Evolutionary conservation across 2,329 filamentous ascomycete species (phyloP).

Genomic region (Lachnum nothofagi): DNA sequence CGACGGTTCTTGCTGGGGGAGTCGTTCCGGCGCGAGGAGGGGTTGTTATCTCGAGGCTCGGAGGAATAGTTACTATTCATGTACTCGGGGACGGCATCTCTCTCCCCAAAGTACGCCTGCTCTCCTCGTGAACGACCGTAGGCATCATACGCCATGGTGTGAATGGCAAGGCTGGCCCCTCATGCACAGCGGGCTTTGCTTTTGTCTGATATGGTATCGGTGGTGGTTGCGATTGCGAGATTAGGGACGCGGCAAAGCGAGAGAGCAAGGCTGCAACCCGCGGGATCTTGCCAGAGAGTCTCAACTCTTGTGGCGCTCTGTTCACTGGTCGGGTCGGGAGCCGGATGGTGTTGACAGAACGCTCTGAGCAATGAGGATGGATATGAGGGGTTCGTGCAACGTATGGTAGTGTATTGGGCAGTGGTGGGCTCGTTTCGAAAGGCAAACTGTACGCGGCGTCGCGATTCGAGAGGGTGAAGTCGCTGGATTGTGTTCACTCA

Average conservation of each 20-base stretch:
- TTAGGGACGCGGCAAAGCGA: too few relatives aligned
- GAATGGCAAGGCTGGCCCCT: constrained; percentile 22
- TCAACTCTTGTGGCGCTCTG: too few relatives aligned
- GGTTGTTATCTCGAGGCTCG: constrained; percentile 24
- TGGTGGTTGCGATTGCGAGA: not conserved
- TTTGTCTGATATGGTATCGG: not conserved
- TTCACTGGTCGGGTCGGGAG: too few relatives aligned
- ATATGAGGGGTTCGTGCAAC: too few relatives aligned
- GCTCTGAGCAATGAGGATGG: too few relatives aligned
- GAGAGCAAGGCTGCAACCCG: too few relatives aligned
- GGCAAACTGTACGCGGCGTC: too few relatives aligned
- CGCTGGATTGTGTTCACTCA: not conserved
- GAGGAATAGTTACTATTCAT: constrained; percentile 17
- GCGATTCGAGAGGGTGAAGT: too few relatives aligned
- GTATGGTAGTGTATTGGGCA: too few relatives aligned
- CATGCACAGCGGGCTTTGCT: constrained; percentile 17
- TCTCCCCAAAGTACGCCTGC: constrained; percentile 20
- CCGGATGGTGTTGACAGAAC: too few relatives aligned
- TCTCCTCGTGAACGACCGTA: constrained; percentile 22
- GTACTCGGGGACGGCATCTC: constrained; percentile 19
- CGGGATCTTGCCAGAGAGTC: too few relatives aligned
- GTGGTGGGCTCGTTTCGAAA: too few relatives aligned
- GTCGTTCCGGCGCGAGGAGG: constrained; percentile 17
- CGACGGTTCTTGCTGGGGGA: constrained; percentile 17
- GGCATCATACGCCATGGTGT: constrained; percentile 26